phyloP scores from a whole-genome alignment of 768 basidiomycete species.

The Auricularia auricula-judae region DNA sequence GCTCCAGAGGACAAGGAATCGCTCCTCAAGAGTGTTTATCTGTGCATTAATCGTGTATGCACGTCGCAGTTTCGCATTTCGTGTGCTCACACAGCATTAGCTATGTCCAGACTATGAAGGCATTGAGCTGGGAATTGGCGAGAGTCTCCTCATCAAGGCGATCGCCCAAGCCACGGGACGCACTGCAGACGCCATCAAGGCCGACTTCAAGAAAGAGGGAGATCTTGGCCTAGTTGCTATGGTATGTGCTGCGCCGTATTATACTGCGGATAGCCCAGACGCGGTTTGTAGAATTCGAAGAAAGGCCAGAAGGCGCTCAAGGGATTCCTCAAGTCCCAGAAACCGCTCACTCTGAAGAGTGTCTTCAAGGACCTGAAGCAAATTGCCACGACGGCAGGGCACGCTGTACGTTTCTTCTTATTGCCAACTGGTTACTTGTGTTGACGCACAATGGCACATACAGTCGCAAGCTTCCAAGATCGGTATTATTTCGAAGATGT shows the following conservation, averaged over 20 bases:
- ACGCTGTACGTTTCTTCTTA: slow-evolving; percentile 44
- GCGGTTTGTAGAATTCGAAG: slow-evolving; percentile 64
- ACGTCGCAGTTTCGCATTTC: background rate
- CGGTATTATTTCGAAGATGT: slow-evolving; percentile 83
- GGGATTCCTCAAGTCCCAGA: slow-evolving; percentile 60
- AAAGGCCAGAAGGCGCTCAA: slow-evolving; percentile 77
- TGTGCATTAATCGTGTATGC: slow-evolving; percentile 90
- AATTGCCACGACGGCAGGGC: slow-evolving; percentile 77
- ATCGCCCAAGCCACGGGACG: slow-evolving; percentile 94
- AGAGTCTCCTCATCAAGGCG: slow-evolving; percentile 87
- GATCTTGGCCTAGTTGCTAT: slow-evolving; percentile 95
- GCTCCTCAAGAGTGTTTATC: slow-evolving; percentile 81
- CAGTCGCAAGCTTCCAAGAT: slow-evolving; percentile 95
- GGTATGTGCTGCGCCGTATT: slow-evolving; percentile 32
- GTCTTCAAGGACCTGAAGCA: slow-evolving; percentile 88
- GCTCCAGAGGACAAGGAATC: slow-evolving; percentile 61
- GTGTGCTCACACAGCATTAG: slow-evolving; percentile 27
- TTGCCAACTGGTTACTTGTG: background rate
- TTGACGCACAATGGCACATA: background rate
- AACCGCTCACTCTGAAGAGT: slow-evolving; percentile 74
- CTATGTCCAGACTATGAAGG: slow-evolving; percentile 92
- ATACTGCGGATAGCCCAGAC: background rate
- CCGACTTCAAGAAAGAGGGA: slow-evolving; percentile 88
- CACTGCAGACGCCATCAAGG: slow-evolving; percentile 68
- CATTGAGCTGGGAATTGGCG: slow-evolving; percentile 92